Conservation (phyloP, 2,329 filamentous ascomycete genomes). For the Hirsutella thompsonii region DNA sequence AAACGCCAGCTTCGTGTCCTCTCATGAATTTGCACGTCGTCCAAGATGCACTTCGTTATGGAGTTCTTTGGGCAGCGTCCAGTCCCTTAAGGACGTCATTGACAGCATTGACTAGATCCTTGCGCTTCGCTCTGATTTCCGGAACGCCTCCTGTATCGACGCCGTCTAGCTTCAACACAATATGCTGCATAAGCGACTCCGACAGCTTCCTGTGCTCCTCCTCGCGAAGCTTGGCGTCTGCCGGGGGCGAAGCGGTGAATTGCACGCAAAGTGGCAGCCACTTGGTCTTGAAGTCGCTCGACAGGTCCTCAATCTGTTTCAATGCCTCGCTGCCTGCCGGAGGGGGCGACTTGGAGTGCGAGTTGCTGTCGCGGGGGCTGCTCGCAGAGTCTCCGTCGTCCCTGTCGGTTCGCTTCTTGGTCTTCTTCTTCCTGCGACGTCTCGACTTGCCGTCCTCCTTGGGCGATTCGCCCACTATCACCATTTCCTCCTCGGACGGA, state of each 20-base stretch:
- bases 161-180: conserved; percentile 63
- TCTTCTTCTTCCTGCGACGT: conserved; percentile 24
- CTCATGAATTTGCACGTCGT: not conserved
- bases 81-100: conserved; percentile 53
- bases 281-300: conserved; percentile 47
- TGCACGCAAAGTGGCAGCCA: conserved; percentile 52
- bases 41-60: conserved; percentile 1
- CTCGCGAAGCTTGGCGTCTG: conserved; percentile 51
- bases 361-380: conserved; percentile 30
- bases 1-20: not conserved
- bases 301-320: conserved; percentile 54
- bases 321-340: conserved; percentile 19
- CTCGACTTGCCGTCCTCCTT: conserved; percentile 19
- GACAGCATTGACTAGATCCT: conserved; percentile 59
- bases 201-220: conserved; percentile 65
- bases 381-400: conserved; percentile 26
- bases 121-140: conserved; percentile 51
- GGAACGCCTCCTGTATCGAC: conserved; percentile 60
- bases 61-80: conserved; percentile 33
- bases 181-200: conserved; percentile 65
- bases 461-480: conserved; percentile 31
- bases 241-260: conserved; percentile 50
- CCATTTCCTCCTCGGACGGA: conserved; percentile 29
- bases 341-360: conserved; percentile 19
- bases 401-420: conserved; percentile 29